Evolutionary conservation across 129 eudicot genomes (phyloP), one percentile per base, ranked within the genome.

Genomic region (Artemisia tridentata): DNA sequence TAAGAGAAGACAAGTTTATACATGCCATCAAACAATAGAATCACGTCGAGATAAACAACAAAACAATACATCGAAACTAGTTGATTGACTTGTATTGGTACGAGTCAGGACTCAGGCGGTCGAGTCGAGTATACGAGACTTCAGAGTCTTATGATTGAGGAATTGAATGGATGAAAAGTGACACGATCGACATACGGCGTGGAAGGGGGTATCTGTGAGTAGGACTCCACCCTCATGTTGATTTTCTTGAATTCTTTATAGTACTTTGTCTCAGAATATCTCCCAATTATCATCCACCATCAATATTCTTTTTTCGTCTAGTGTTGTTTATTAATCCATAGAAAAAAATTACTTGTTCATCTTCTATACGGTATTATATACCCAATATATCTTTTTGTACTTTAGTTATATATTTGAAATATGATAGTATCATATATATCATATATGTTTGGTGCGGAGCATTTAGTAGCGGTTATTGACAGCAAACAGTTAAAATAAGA

Each of bases 181-280:
- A 77, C 71, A 69, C 80, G 80, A 20, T 51, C 48, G 65, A 62
- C 75, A 77, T 75, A 77, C 58, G 80, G 58, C 73, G 75, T 77
- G 80, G 75, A 77, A 61, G 46, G 71, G 46, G 21, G 75, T 63
- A 77, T 77, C 58, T 38, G 62, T 69, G 71, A 77, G 75, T 77
- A 64, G 75, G 75, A 76, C 80, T 51, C 70, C 75, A 38, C 69
- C 6, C 25, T 61, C 57, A 14, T 61, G 15, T 69, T 12, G 5
- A 69, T 48, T 59, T 69, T 61, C 65, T 61, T 20, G 62, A 72
- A 49, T 69, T 16, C 7, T 62, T 38, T 77, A 68, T 77, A 50
- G 75, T 62, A n/a, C 56, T 21, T 51, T 77, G 75, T 69, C 75
- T 61, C 25, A 51, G 75, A 60, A 76, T 76, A 68, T 27, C n/a